phyloP scores from a whole-genome alignment of 768 basidiomycete genomes.

The Strobilomyces echinocephalus region DNA sequence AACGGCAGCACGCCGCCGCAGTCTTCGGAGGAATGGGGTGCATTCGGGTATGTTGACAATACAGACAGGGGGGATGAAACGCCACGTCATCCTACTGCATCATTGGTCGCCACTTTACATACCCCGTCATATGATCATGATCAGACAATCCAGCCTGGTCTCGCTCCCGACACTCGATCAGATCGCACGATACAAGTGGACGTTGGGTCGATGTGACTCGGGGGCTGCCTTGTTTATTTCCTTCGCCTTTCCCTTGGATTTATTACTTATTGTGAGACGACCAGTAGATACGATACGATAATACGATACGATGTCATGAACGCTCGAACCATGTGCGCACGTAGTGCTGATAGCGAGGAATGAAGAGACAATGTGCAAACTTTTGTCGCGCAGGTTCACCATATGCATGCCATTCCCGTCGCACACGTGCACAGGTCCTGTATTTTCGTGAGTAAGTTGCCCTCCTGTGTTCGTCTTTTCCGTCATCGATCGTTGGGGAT shows the following conservation, averaged over 20 bases:
- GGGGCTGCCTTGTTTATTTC: constrained; percentile 9
- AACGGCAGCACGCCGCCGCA: constrained; percentile 18
- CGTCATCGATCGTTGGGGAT: neutral
- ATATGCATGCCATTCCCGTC: neutral
- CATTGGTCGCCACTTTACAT: constrained; percentile 18
- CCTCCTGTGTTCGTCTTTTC: neutral
- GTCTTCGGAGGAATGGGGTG: constrained; percentile 35
- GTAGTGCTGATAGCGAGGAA: neutral
- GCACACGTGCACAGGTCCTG: neutral
- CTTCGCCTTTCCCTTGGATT: constrained; percentile 1
- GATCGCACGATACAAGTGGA: constrained; percentile 28
- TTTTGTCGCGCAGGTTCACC: neutral
- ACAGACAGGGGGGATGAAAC: constrained; percentile 38
- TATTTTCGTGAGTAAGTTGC: constrained; percentile 5
- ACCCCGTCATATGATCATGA: constrained; percentile 21
- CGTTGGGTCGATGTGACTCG: constrained; percentile 8
- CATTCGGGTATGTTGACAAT: constrained; percentile 36
- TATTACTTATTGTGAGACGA: constrained; percentile 5
- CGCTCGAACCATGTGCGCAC: neutral
- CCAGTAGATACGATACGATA: neutral
- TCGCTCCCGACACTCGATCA: constrained; percentile 18
- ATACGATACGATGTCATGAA: constrained; percentile 13
- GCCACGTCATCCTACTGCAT: constrained; percentile 39
- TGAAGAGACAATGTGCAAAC: neutral
- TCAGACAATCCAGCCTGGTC: constrained; percentile 16